Percentiles rank a stretch among this genome's conserved stretches.
Evolutionary conservation across 75 land plant genomes (phyloP).

Genomic region (Picea sitchensis): DNA sequence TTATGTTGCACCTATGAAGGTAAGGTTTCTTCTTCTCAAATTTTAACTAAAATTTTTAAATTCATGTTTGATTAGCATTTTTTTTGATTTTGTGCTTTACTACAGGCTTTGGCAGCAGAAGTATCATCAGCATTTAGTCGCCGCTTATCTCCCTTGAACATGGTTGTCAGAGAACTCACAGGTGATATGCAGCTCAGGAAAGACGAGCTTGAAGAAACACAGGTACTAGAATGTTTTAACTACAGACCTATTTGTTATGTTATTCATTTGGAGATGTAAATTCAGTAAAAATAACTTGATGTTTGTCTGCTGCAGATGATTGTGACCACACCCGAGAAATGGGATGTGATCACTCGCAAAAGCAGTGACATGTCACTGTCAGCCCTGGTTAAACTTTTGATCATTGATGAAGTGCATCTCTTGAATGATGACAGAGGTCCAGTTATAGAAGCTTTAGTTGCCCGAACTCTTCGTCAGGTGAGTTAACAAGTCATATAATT

Average conservation of each 20-base stretch:
- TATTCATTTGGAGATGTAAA: background rate
- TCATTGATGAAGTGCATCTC: slow-evolving; percentile 99
- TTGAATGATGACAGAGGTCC: slow-evolving; percentile 99
- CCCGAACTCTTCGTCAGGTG: slow-evolving; percentile 98
- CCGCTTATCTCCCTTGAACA: slow-evolving; percentile 80
- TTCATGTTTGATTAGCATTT: background rate
- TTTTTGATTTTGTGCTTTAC: background rate
- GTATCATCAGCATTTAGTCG: slow-evolving; percentile 85
- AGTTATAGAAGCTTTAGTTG: slow-evolving; percentile 97
- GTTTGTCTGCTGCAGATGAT: slow-evolving; percentile 69
- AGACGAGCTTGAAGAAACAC: slow-evolving; percentile 96
- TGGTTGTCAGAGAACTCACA: slow-evolving; percentile 89
- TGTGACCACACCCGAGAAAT: slow-evolving; percentile 99
- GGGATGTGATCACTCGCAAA: slow-evolving; percentile 99
- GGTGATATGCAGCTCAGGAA: slow-evolving; percentile 99
- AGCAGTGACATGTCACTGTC: slow-evolving; percentile 98
- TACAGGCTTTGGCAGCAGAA: slow-evolving; percentile 96
- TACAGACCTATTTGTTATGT: background rate
- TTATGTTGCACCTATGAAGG: slow-evolving; percentile 99
- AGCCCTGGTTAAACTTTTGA: slow-evolving; percentile 87
- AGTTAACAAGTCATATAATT: background rate
- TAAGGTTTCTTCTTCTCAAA: slow-evolving; percentile 13
- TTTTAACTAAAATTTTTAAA: background rate
- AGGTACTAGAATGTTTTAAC: slow-evolving; percentile 37
- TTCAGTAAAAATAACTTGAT: background rate